Evolutionary conservation across 176 grass and related monocot genomes (phyloP).

Genomic region (Oryza australiensis): DNA sequence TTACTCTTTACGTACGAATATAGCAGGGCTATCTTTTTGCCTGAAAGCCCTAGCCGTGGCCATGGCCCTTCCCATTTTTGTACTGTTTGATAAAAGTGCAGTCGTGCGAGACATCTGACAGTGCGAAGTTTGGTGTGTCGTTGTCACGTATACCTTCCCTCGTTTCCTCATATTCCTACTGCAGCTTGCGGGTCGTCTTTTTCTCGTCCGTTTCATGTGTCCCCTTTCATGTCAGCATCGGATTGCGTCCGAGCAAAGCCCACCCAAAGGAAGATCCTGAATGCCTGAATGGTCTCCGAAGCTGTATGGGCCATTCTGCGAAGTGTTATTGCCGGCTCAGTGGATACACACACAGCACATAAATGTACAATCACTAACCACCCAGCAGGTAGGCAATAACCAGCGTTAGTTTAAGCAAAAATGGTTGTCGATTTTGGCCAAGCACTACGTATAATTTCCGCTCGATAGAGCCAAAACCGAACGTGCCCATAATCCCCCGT

Average conservation of each 20-base stretch:
- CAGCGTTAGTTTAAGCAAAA: neutral
- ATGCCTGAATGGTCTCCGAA: neutral
- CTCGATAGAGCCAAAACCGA: conserved; percentile 6
- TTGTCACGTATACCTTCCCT: neutral
- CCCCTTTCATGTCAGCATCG: neutral
- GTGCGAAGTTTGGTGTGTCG: neutral
- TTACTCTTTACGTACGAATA: too few species aligned
- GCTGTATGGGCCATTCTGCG: neutral
- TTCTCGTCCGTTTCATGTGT: neutral
- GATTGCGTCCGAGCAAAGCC: neutral
- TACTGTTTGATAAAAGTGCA: neutral
- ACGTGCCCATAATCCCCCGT: conserved; percentile 9
- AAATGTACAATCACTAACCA: neutral
- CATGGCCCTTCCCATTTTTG: neutral
- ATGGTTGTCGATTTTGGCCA: neutral
- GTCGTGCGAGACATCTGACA: neutral
- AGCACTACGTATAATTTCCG: too few species aligned
- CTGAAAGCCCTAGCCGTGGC: neutral
- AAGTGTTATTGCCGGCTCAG: neutral
- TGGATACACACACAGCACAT: neutral
- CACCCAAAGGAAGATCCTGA: neutral
- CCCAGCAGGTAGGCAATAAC: neutral
- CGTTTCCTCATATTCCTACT: neutral
- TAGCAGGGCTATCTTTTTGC: too few species aligned
- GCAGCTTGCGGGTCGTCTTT: neutral